Evolutionary conservation across 345 rosid species (phyloP), one percentile per base, ranked within the genome.

Genomic region (Crucihimalaya himalaica): DNA sequence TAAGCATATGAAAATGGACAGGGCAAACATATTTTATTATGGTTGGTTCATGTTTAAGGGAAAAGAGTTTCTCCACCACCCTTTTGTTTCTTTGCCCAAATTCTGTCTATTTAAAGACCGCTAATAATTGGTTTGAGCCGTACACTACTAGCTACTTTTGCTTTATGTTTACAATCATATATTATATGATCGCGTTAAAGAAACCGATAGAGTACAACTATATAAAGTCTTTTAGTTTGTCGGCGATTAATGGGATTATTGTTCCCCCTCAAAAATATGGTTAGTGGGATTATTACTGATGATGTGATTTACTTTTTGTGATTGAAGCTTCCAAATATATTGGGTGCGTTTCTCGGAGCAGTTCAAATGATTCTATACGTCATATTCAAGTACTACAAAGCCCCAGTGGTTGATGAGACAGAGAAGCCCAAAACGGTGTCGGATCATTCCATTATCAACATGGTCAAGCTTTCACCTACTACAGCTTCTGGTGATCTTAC

Each of bases 281-380:
- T 50, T 23, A 34, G 32, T 20, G 40, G 35, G 32, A 28, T 57
- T 32, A 10, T n/a, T 65, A 46, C 39, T 73, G 63, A 63, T 39
- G 21, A 13, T 74, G 23, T 65, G 57, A 25, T 58, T 58, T 46
- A 15, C 5, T 14, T 35, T 46, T 5, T 29, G 5, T 46, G 18
- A 8, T 16, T 51, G 53, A 79, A 86, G 90, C 63, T 84, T 73
- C 90, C 90, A 52, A 86, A 86, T 21, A 70, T 83, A 70, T 21
- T 86, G 45, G 90, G 90, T 14, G 72, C 83, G 8, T n/a, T 72
- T 21, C 83, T 86, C 2, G 90, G 90, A 28, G 35, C 83, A 29
- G 70, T 80, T 39, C 90, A 86, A 71, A 86, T 86, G 90, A 58
- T 80, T 21, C 50, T 86, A 1, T 86, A 86, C 58, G 37, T 77